Conservation (phyloP, 2,329 filamentous ascomycete genomes). For the Sarocladiaceae sp. region DNA sequence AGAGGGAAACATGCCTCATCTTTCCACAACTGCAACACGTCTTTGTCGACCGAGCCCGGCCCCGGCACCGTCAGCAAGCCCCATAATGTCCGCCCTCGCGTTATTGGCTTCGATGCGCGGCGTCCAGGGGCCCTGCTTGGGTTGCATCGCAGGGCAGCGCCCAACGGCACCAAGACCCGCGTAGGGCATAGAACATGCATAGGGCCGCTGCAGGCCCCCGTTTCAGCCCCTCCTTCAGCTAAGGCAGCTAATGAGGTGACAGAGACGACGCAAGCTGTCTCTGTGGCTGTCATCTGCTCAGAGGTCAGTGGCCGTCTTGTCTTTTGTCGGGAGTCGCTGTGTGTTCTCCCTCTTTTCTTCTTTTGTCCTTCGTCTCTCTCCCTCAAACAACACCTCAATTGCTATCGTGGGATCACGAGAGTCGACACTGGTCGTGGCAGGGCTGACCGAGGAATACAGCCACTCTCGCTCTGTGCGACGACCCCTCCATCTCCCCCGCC, state of each 20-base stretch:
- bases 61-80: not conserved
- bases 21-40: not conserved
- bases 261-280: not conserved
- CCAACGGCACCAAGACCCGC: conserved; percentile 8
- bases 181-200: not conserved
- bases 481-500: conserved; percentile 14
- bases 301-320: not conserved
- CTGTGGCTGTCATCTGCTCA: not conserved
- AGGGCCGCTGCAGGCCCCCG: conserved; percentile 5
- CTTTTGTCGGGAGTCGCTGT: too few relatives aligned
- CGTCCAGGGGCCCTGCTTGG: not conserved
- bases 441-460: not conserved
- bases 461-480: not conserved
- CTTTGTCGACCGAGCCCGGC: not conserved
- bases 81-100: not conserved
- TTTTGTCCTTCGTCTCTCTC: not conserved
- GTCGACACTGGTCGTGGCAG: not conserved
- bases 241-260: not conserved
- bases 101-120: not conserved
- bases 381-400: not conserved
- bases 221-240: conserved; percentile 5
- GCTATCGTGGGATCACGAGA: not conserved
- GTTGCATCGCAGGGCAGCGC: not conserved
- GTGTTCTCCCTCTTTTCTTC: not conserved
- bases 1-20: not conserved